Evolutionary conservation across 148 eudicot species (phyloP), one percentile per base, ranked within the genome.

Genomic region (Rhododendron henanense): DNA sequence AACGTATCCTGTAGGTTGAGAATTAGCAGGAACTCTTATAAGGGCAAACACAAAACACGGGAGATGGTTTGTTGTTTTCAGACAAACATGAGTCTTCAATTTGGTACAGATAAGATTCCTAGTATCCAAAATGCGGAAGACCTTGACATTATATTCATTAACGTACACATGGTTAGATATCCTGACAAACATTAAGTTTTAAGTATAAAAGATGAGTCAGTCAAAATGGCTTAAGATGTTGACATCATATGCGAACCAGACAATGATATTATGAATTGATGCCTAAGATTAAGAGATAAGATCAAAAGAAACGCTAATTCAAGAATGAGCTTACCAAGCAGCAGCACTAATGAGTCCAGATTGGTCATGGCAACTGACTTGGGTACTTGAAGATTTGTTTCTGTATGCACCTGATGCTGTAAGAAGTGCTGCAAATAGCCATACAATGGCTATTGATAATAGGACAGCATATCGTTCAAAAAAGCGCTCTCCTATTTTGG

Each of bases 381-480:
- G 99, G 65, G 96, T 93, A 15, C 71, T 76, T 0, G 91, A 90
- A 81, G 97, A 90, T 85, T 87, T 94, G 51, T 87, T 87, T 4
- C 90, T 93, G 61, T 93, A 96, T 57, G 99, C 98, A 86, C 99
- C 98, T 10, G 93, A 93, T 65, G 86, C 94, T 47, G 99, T 95
- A 41, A 96, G 90, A 88, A 96, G 85, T 47, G 93, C 94, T 84
- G 98, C 98, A 79, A 89, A 94, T 35, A 93, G 93, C 98, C 99
- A 95, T 14, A 93, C 90, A 48, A 94, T 77, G 39, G 86, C 95
- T 33, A 96, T 87, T 5, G 99, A 92, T 45, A 89, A 21, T 10
- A 94, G 84, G 57, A 90, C 90, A 18, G 95, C 92, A 87, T 89
- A 94, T 53, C 97, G 90, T 25, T 93, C 93, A 71, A 81, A 88